Evolutionary conservation across 179 eudicot genomes (phyloP).

Genomic region (Silene noctiflora): DNA sequence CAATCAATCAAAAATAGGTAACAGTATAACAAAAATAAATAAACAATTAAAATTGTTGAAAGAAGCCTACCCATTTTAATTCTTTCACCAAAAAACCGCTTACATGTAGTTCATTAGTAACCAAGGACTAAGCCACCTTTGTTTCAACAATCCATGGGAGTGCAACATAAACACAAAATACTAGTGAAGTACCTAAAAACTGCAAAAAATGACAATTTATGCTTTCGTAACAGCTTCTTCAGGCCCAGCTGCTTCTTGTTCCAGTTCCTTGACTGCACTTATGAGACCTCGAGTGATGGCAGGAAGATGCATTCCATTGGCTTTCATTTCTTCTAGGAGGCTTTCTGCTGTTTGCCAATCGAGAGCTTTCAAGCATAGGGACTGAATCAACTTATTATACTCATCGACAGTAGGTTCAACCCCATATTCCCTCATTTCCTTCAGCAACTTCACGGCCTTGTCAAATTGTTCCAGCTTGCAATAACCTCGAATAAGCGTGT

Average conservation of each 20-base stretch:
- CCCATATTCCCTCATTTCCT: constrained; percentile 65
- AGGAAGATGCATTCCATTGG: constrained; percentile 58
- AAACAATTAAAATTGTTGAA: background rate
- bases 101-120: constrained; percentile 12
- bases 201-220: constrained; percentile 17
- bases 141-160: background rate
- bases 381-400: constrained; percentile 73
- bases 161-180: constrained; percentile 3
- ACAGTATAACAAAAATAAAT: background rate
- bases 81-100: constrained; percentile 7
- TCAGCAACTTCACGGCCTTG: constrained; percentile 60
- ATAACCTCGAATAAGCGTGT: constrained; percentile 74
- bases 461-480: constrained; percentile 78
- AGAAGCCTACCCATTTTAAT: constrained; percentile 6
- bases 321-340: constrained; percentile 63
- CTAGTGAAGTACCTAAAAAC: background rate
- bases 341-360: constrained; percentile 84
- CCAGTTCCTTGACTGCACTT: constrained; percentile 67
- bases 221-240: constrained; percentile 22
- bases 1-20: too few relatives aligned
- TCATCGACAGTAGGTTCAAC: constrained; percentile 71
- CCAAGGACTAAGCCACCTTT: constrained; percentile 1
- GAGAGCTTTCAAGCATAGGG: constrained; percentile 81
- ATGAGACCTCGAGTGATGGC: constrained; percentile 64
- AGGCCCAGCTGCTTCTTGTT: constrained; percentile 41